phyloP scores from a whole-genome alignment of 2,329 filamentous ascomycete species.

The Phaeophleospora eucalypticola region DNA sequence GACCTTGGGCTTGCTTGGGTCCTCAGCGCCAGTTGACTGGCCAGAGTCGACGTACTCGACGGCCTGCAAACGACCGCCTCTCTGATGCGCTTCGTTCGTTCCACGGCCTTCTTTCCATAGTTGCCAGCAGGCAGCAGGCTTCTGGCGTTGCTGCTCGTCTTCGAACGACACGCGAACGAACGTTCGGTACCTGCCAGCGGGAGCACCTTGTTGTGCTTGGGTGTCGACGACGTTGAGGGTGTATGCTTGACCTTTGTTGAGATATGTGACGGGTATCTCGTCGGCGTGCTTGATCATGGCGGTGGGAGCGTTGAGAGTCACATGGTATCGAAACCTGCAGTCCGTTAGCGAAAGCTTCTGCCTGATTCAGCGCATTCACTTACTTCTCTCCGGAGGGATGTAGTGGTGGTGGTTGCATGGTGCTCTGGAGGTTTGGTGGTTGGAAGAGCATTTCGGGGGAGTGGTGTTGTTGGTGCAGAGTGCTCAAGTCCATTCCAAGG shows the following conservation, averaged over 20 bases:
- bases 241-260: constrained; percentile 97
- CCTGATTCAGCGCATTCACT: constrained; percentile 21
- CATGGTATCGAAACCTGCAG: constrained; percentile 75
- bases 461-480: constrained; percentile 59
- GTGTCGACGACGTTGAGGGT: constrained; percentile 81
- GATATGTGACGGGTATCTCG: constrained; percentile 94
- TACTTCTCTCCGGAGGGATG: constrained; percentile 47
- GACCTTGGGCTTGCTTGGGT: constrained; percentile 43
- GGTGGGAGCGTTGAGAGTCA: constrained; percentile 86
- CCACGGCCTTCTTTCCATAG: constrained; percentile 95
- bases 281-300: constrained; percentile 89
- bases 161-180: constrained; percentile 96
- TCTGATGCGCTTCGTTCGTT: constrained; percentile 90
- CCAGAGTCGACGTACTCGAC: constrained; percentile 82
- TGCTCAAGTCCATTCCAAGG: constrained; percentile 49
- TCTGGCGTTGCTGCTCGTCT: constrained; percentile 85
- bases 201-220: constrained; percentile 54
- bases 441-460: constrained; percentile 59
- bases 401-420: constrained; percentile 39
- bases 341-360: constrained; percentile 22
- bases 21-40: constrained; percentile 51
- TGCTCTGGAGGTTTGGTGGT: constrained; percentile 45
- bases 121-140: constrained; percentile 80
- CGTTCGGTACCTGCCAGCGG: constrained; percentile 74
- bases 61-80: constrained; percentile 86